Conservation (phyloP, 2,329 filamentous ascomycete species). For the Botrytis paeoniae region DNA sequence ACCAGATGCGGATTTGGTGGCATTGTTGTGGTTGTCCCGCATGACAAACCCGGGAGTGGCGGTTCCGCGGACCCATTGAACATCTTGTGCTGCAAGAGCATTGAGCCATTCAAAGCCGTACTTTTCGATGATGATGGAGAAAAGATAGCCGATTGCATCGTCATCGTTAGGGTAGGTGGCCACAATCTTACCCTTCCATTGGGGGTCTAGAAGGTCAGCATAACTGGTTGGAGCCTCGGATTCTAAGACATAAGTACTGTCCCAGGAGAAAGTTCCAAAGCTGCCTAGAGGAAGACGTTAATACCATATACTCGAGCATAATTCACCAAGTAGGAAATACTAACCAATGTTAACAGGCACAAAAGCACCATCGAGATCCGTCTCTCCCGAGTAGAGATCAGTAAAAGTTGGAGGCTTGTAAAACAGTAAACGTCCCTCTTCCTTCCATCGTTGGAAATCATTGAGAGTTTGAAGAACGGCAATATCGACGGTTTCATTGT, state of each 20-base stretch:
- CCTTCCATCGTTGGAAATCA: conserved; percentile 51
- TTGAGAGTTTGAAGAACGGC: conserved; percentile 50
- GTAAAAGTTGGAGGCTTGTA: neutral
- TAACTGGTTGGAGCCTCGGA: conserved; percentile 20
- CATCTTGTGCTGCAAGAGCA: neutral
- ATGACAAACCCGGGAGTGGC: neutral
- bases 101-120: neutral
- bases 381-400: neutral
- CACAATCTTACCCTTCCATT: conserved; percentile 12
- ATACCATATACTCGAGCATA: neutral
- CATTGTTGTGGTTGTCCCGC: neutral
- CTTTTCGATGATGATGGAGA: conserved; percentile 2
- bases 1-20: neutral
- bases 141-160: neutral
- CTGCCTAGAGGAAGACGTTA: neutral
- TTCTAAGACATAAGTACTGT: neutral
- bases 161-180: conserved; percentile 9
- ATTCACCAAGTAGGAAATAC: neutral
- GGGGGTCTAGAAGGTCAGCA: neutral
- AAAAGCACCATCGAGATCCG: conserved; percentile 6
- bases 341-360: neutral
- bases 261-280: neutral
- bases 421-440: conserved; percentile 1
- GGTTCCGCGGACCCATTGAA: conserved; percentile 8
- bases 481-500: conserved; percentile 45